Base-by-base conservation (phyloP, 1,284 basidiomycete genomes). In the Microbotryum saponariae region DNA sequence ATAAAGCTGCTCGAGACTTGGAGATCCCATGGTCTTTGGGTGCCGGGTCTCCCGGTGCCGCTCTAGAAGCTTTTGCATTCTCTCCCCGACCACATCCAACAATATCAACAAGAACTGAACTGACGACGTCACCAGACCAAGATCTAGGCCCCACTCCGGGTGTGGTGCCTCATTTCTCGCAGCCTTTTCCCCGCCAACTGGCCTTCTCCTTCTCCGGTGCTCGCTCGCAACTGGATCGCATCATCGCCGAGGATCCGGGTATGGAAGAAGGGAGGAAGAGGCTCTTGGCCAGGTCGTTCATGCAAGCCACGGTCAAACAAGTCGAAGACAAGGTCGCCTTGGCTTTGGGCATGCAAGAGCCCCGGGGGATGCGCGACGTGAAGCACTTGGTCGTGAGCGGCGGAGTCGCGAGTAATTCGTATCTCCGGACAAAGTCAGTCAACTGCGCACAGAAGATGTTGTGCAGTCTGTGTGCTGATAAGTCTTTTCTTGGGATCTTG, bases 381-480 rank as follows among this genome's bases (percentile, higher is more conserved):
- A 52, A 56, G 18, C 63, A 62, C 14, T 31, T 97, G 16, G 88
- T 94, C 0, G 84, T 89, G 12, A 89, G 88, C 62, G 92, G 92
- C 1, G 92, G 92, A 2, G 92, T 97, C 0, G 92, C 90, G 18
- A 89, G 88, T 66, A 97, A 97, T 70, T 54, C 72, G 44, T 85
- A 81, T 66, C 75, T 96, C 60, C 78, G 89, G 45, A 69, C 79
- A 56, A 78, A 83, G 89, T 88, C 56, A 51, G 79, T 68, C 9
- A 0, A 10, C 0, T 5, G 50, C 52, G n/a, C 4, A 45, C 60
- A 66, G 56, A 61, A 37, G 2, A 18, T 47, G 47, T 7, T 6
- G 9, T 42, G 23, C 4, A 16, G 33, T 18, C 48, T 27, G 12
- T 55, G 47, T 31, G 14, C 49, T 23, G 31, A 20, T 51, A 18